phyloP scores from a whole-genome alignment of 257 asterid genomes.

The Solanum sejunctum region DNA sequence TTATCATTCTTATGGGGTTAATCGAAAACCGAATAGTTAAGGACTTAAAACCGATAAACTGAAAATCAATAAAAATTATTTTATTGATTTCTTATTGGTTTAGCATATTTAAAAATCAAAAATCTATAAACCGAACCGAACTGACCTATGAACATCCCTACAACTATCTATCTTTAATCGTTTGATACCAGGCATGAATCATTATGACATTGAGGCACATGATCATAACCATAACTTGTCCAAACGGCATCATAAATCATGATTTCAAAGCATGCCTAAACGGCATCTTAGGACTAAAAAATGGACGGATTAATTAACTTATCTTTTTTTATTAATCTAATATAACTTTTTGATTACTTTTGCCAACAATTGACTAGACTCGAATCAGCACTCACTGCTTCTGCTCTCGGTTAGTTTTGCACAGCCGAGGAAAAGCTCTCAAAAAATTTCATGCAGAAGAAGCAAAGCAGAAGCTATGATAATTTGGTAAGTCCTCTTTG shows the following conservation, averaged over 20 bases:
- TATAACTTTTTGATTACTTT: neutral
- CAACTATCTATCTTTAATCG: neutral
- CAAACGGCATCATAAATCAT: neutral
- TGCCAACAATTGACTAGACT: neutral
- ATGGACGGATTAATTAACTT: neutral
- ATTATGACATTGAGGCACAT: neutral
- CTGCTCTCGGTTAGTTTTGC: neutral
- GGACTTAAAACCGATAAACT: too few relatives aligned
- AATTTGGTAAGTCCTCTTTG: neutral
- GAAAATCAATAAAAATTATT: too few relatives aligned
- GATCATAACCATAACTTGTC: neutral
- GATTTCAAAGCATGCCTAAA: neutral
- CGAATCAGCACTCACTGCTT: neutral
- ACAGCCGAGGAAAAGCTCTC: neutral
- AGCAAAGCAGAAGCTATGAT: neutral
- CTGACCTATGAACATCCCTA: neutral
- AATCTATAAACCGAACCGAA: too few relatives aligned
- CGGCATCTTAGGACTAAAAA: neutral
- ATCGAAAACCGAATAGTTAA: too few relatives aligned
- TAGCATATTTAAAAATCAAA: too few relatives aligned
- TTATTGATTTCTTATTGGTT: too few relatives aligned
- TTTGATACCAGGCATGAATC: neutral
- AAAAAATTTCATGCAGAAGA: neutral
- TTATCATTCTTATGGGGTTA: too few relatives aligned
- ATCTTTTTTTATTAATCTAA: neutral